Evolutionary conservation across 208 protist genomes (phyloP).

Genomic region (Acanthamoeba sp.): DNA sequence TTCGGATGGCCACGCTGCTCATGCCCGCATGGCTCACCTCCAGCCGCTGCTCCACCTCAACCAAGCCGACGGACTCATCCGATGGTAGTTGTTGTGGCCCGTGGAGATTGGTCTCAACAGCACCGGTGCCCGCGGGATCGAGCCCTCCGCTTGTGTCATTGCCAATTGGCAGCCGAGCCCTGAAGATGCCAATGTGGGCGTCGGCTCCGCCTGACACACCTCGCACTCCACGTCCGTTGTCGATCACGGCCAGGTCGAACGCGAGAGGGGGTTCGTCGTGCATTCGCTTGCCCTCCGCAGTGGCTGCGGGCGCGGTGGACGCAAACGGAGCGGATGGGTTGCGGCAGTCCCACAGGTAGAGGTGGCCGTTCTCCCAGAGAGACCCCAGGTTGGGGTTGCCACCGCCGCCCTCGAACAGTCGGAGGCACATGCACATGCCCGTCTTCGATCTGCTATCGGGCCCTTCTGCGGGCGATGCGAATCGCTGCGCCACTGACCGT

Average conservation of each 20-base stretch:
- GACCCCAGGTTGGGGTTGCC: not conserved
- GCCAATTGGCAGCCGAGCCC: not conserved
- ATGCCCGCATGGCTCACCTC: not conserved
- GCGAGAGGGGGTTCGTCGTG: not conserved
- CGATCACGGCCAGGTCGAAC: not conserved
- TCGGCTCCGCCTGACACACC: not conserved
- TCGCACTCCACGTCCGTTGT: not conserved
- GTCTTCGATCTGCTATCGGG: not conserved
- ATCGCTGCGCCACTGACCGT: not conserved
- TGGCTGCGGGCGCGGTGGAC: not conserved
- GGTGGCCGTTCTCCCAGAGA: not conserved
- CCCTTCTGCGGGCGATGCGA: not conserved
- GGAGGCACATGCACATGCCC: constrained; percentile 6
- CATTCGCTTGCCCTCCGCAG: not conserved
- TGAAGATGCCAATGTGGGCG: not conserved
- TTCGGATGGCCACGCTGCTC: not conserved
- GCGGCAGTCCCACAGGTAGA: constrained; percentile 7
- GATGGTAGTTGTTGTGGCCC: not conserved
- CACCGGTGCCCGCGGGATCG: too few species aligned
- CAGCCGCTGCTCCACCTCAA: not conserved
- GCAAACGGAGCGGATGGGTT: not conserved
- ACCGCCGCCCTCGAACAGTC: not conserved
- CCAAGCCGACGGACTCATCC: not conserved
- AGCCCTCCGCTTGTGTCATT: not conserved
- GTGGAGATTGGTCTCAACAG: not conserved